A percentile compares a stretch with the other conserved stretches of the same genome.
Evolutionary conservation across 306 rosid species (phyloP).

Genomic region (Rosa lucieae): DNA sequence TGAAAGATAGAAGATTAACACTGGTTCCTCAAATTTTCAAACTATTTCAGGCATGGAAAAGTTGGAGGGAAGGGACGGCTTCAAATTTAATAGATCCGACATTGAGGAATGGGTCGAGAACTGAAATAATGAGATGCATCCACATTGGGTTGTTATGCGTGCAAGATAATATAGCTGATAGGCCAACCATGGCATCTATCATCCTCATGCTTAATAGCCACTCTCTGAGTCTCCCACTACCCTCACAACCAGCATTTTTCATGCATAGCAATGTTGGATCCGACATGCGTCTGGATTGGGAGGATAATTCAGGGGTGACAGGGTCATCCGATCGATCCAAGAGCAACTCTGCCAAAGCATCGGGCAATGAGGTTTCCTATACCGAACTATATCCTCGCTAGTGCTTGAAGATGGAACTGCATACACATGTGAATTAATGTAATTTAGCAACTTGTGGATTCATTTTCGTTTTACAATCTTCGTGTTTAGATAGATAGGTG

Average conservation of each 20-base stretch:
- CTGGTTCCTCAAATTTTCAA: constrained; percentile 4
- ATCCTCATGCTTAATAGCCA: constrained; percentile 27
- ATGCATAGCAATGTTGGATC: no score
- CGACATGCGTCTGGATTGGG: no score
- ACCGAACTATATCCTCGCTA: constrained; percentile 23
- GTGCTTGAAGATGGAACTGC: background rate
- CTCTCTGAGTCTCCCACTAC: constrained; percentile 1
- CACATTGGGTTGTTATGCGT: no score
- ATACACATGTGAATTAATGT: no score
- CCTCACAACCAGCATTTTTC: background rate
- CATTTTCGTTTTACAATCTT: no score
- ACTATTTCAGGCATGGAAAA: background rate
- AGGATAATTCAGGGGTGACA: background rate
- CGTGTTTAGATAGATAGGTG: no score
- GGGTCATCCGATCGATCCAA: background rate
- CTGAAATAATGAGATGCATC: constrained; percentile 30
- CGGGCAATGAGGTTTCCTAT: constrained; percentile 12
- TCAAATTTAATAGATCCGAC: no score
- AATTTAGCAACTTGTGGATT: no score
- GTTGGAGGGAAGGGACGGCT: constrained; percentile 27
- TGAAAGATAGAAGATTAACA: no score
- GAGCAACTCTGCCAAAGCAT: background rate
- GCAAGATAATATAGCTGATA: no score
- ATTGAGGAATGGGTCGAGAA: background rate
- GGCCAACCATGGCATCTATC: constrained; percentile 14